A percentile compares a stretch with the other conserved stretches of the same genome.
These are phyloP conservation scores for Rhynchospora tenuis DNA, from an alignment of 176 grass and related monocot genomes.

Conservation along the genomic window DNA sequence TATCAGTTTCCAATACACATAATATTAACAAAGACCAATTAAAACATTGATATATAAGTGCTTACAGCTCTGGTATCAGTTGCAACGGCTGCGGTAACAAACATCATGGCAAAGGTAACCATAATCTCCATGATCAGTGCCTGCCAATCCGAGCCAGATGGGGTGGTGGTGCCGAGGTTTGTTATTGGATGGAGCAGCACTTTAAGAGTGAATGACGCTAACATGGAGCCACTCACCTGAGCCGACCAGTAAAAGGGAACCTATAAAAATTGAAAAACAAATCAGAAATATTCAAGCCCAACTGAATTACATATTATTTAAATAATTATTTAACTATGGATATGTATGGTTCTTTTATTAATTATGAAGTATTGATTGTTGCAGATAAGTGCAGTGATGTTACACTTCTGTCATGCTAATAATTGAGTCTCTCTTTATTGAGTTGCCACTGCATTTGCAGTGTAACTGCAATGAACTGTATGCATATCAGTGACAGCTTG, in stretches of 20 bases:
- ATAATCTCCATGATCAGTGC: constrained; percentile 76
- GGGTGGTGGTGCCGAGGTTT: constrained; percentile 69
- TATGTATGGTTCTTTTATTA: neutral
- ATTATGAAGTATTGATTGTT: neutral
- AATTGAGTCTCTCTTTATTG: constrained; percentile 5
- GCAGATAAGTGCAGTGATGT: neutral
- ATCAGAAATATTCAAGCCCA: neutral
- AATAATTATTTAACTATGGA: neutral
- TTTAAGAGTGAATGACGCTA: constrained; percentile 70
- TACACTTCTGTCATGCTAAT: neutral
- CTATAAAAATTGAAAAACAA: constrained; percentile 17
- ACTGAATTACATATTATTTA: neutral
- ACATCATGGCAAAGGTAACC: constrained; percentile 98
- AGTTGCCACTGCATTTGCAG: neutral
- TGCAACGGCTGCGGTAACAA: constrained; percentile 88
- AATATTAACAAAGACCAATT: neutral
- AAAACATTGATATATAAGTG: neutral
- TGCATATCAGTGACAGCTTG: neutral
- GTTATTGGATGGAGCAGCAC: constrained; percentile 57
- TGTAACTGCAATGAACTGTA: neutral
- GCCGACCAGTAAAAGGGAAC: constrained; percentile 97
- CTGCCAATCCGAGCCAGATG: constrained; percentile 58
- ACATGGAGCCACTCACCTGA: constrained; percentile 73
- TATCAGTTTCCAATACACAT: neutral
- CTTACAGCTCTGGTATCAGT: constrained; percentile 90